A percentile compares a stretch with the other conserved stretches of the same genome.
Evolutionary conservation across 768 basidiomycete species (phyloP).

Genomic region (Amanita polypyramis): DNA sequence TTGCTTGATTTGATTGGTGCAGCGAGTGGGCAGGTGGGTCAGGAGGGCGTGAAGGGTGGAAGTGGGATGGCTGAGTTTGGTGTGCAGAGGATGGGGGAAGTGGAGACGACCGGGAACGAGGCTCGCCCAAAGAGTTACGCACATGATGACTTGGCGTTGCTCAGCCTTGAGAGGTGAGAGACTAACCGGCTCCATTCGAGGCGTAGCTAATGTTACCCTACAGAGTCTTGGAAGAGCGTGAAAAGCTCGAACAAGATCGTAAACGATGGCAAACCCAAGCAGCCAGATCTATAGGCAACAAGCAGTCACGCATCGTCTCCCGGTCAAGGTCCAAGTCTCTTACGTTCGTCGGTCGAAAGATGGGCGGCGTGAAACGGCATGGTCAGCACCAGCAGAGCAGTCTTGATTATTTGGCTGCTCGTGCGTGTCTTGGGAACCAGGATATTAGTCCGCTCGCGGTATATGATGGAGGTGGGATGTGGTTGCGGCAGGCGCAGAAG

Average conservation of each 20-base stretch:
- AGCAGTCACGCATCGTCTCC: conserved; percentile 48
- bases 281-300: conserved; percentile 52
- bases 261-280: conserved; percentile 60
- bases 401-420: conserved; percentile 55
- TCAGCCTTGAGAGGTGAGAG: conserved; percentile 42
- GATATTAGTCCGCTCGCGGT: conserved; percentile 33
- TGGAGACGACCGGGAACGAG: conserved; percentile 8
- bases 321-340: conserved; percentile 54
- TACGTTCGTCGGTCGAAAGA: conserved; percentile 23
- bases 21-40: neutral
- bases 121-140: conserved; percentile 50
- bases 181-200: conserved; percentile 1
- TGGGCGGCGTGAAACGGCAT: neutral
- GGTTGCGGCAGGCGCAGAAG: neutral
- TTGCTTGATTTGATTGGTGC: conserved; percentile 21
- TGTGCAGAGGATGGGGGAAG: neutral
- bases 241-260: conserved; percentile 51
- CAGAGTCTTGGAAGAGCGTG: conserved; percentile 62
- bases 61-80: neutral
- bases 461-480: neutral
- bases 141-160: conserved; percentile 45
- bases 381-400: conserved; percentile 19
- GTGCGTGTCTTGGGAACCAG: conserved; percentile 60
- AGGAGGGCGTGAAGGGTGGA: neutral
- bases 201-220: conserved; percentile 4